A percentile compares a stretch with the other conserved stretches of the same genome.
phyloP scores from a whole-genome alignment of 352 stramenopile genomes.

The Halophytophthora polymorphica region DNA sequence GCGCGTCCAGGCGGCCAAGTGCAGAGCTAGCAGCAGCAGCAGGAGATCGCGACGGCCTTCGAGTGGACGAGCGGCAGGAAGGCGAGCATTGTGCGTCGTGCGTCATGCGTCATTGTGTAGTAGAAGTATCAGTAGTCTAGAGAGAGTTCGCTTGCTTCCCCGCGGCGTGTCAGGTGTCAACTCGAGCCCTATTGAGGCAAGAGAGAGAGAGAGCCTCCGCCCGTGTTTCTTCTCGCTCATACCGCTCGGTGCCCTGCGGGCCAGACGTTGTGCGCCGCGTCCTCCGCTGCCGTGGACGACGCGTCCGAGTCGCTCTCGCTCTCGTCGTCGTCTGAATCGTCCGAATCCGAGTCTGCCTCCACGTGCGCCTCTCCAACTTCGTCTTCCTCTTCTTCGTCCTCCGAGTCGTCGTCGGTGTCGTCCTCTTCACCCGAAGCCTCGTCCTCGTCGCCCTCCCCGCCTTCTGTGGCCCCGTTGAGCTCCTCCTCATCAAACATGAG shows the following conservation, averaged over 20 bases:
- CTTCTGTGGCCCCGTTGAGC: constrained; percentile 16
- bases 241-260: constrained; percentile 5
- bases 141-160: no score
- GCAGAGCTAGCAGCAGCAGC: background rate
- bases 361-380: constrained; percentile 8
- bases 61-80: background rate
- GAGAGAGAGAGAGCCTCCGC: constrained; percentile 12
- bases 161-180: no score
- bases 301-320: constrained; percentile 12
- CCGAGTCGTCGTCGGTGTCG: constrained; percentile 7
- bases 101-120: background rate
- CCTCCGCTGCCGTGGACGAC: constrained; percentile 8
- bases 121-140: no score
- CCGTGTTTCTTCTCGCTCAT: constrained; percentile 7
- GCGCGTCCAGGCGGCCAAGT: background rate
- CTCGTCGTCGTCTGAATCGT: constrained; percentile 15
- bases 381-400: constrained; percentile 21
- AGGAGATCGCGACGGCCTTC: background rate
- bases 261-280: constrained; percentile 26
- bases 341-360: constrained; percentile 15
- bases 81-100: no score
- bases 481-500: constrained; percentile 44
- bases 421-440: constrained; percentile 16
- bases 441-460: constrained; percentile 12
- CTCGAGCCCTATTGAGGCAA: constrained; percentile 5